Percentiles rank a stretch among this genome's conserved stretches.
Conservation (phyloP, 345 rosid genomes). For the Triadica sebifera region DNA sequence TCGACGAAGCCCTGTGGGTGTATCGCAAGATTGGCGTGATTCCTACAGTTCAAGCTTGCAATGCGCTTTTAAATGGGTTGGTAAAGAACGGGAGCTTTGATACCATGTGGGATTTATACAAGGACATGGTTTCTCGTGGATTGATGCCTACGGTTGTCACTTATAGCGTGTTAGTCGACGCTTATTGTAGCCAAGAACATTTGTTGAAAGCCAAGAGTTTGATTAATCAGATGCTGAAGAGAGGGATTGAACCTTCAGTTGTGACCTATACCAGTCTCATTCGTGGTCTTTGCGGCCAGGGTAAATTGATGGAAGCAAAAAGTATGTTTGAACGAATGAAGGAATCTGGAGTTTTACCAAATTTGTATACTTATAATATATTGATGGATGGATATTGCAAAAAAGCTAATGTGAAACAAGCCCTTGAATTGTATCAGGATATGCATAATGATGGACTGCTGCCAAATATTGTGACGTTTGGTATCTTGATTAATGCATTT, state of each 20-base stretch:
- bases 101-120: slow-evolving; percentile 47
- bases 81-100: slow-evolving; percentile 41
- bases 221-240: slow-evolving; percentile 44
- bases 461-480: slow-evolving; percentile 61
- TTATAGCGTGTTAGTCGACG: slow-evolving; percentile 53
- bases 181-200: slow-evolving; percentile 53
- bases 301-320: slow-evolving; percentile 47
- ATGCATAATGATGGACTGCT: slow-evolving; percentile 37
- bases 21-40: slow-evolving; percentile 36
- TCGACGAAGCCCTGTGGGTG: slow-evolving; percentile 66
- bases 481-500: slow-evolving; percentile 51
- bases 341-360: slow-evolving; percentile 41
- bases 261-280: slow-evolving; percentile 49
- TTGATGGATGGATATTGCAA: slow-evolving; percentile 63
- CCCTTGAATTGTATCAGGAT: slow-evolving; percentile 41
- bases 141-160: slow-evolving; percentile 53
- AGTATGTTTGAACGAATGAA: slow-evolving; percentile 41
- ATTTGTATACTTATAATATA: slow-evolving; percentile 50
- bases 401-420: slow-evolving; percentile 35
- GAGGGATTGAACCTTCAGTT: slow-evolving; percentile 53
- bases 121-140: slow-evolving; percentile 45
- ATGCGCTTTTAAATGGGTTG: slow-evolving; percentile 50
- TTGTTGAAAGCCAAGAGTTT: slow-evolving; percentile 38
- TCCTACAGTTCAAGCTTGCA: slow-evolving; percentile 50
- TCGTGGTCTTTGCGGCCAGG: slow-evolving; percentile 44